phyloP scores from a whole-genome alignment of 2,329 filamentous ascomycete genomes.

The Parastagonospora avenae region DNA sequence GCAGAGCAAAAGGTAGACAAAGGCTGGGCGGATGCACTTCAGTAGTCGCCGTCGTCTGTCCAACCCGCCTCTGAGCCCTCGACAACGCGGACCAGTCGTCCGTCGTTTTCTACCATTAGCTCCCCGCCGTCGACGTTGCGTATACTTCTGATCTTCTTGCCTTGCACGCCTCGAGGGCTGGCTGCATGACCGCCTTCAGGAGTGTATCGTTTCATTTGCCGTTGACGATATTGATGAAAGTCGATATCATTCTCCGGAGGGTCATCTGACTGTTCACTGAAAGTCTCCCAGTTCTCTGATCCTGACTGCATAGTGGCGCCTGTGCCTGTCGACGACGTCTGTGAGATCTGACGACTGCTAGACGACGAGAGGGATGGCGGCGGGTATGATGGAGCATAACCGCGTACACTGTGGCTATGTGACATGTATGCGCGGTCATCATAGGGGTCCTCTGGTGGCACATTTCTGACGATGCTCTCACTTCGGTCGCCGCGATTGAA shows the following conservation, averaged over 20 bases:
- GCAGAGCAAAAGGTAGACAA: background rate
- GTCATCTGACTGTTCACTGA: slow-evolving; percentile 80
- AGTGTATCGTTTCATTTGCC: slow-evolving; percentile 67
- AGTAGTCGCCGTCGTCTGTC: slow-evolving; percentile 56
- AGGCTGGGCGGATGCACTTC: slow-evolving; percentile 8
- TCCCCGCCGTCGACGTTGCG: slow-evolving; percentile 52
- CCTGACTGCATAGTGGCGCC: slow-evolving; percentile 72
- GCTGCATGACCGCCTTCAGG: slow-evolving; percentile 44
- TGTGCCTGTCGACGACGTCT: slow-evolving; percentile 59
- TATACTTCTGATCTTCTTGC: slow-evolving; percentile 50
- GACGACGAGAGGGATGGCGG: slow-evolving; percentile 33
- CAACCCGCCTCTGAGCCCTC: slow-evolving; percentile 59
- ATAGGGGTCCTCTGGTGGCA: slow-evolving; percentile 82
- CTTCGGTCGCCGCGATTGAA: slow-evolving; percentile 54
- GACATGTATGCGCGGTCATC: slow-evolving; percentile 59
- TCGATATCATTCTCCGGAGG: slow-evolving; percentile 70
- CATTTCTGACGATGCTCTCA: slow-evolving; percentile 63
- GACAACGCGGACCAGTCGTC: slow-evolving; percentile 51
- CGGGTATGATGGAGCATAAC: slow-evolving; percentile 31
- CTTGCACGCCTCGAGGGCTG: slow-evolving; percentile 39
- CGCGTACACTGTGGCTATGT: slow-evolving; percentile 37
- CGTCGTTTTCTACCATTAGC: slow-evolving; percentile 49
- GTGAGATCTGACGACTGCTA: slow-evolving; percentile 69
- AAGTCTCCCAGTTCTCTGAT: slow-evolving; percentile 98
- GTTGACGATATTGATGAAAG: slow-evolving; percentile 76